phyloP scores from a whole-genome alignment of 441 rosid genomes.

The Hypseocharis bilobata region DNA sequence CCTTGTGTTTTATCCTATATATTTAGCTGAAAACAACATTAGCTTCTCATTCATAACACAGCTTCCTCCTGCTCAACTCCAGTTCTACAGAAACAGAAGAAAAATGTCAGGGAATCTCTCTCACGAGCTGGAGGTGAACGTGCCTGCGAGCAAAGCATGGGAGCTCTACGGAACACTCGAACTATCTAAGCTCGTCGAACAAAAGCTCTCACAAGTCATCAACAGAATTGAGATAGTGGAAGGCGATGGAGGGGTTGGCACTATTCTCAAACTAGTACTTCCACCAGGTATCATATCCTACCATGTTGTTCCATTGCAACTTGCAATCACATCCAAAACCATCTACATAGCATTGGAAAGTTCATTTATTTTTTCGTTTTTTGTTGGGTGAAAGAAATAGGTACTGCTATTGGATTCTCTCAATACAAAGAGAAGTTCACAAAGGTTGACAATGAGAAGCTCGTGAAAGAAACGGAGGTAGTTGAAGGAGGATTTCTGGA shows the following conservation, averaged over 20 bases:
- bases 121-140: not conserved
- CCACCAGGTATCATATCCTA: conserved; percentile 3
- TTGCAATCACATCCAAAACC: too few species aligned
- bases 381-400: not conserved
- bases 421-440: conserved; percentile 28
- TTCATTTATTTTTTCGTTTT: not conserved
- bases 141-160: not conserved
- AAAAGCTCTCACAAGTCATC: not conserved
- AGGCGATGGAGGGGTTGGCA: not conserved
- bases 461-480: conserved; percentile 33
- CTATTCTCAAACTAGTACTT: not conserved
- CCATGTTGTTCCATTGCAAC: too few species aligned
- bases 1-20: too few species aligned
- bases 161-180: not conserved
- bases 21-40: too few species aligned
- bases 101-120: not conserved
- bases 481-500: conserved; percentile 18
- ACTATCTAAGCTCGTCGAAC: not conserved
- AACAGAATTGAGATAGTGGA: not conserved
- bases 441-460: conserved; percentile 30
- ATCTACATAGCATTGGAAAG: too few species aligned
- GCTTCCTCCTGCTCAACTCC: too few species aligned
- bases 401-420: conserved; percentile 20
- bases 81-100: too few species aligned
- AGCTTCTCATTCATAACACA: too few species aligned